Evolutionary conservation across 768 basidiomycete genomes (phyloP).

Genomic region (Roridomyces roridus): DNA sequence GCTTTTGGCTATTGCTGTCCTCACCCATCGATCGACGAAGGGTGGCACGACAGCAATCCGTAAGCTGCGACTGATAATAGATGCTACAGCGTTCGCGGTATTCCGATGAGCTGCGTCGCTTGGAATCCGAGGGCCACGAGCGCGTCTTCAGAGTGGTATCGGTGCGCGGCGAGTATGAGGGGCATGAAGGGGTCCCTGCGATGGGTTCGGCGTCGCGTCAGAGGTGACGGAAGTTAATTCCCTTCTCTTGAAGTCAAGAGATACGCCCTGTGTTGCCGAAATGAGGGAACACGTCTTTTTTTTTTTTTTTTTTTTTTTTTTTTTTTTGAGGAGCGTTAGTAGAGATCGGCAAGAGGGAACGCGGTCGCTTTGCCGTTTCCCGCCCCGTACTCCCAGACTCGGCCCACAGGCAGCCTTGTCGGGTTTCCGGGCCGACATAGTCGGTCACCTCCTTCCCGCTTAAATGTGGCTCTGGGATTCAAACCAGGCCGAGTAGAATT

Average conservation of each 20-base stretch:
- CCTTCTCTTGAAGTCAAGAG: constrained; percentile 94
- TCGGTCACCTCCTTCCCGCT: no score
- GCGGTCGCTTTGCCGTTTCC: no score
- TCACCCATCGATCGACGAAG: constrained; percentile 60
- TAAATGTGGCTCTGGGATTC: no score
- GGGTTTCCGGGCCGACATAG: no score
- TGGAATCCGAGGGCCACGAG: constrained; percentile 70
- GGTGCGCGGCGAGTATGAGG: constrained; percentile 8
- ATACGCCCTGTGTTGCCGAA: no score
- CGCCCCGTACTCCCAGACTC: no score
- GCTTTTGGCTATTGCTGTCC: constrained; percentile 63
- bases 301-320: no score
- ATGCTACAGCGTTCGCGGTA: constrained; percentile 66
- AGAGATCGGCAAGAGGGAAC: no score
- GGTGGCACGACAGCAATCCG: constrained; percentile 88
- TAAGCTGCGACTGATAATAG: constrained; percentile 74
- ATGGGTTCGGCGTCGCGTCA: constrained; percentile 52
- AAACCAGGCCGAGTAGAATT: no score
- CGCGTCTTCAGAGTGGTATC: constrained; percentile 44
- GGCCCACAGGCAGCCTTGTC: no score
- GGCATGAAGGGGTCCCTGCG: constrained; percentile 7
- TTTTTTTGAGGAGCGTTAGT: no score
- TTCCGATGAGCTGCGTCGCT: constrained; percentile 78
- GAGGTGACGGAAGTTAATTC: constrained; percentile 95
- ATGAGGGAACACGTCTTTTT: no score